Evolutionary conservation across 176 grass and related monocot species (phyloP), one percentile per base, ranked within the genome.

Genomic region (Otatea glauca): DNA sequence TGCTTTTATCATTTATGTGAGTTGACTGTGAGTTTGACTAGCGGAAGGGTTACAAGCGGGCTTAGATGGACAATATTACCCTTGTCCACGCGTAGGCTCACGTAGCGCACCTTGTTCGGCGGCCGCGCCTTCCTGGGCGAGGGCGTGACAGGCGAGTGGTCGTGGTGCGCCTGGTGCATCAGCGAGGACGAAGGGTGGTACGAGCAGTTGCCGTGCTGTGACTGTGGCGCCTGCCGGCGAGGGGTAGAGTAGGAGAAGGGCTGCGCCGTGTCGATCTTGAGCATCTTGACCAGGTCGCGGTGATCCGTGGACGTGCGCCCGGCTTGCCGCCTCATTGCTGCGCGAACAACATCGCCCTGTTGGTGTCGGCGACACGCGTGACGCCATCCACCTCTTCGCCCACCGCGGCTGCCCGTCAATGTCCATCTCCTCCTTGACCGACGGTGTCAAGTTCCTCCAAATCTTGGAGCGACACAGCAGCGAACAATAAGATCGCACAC

Each of bases 371-470:
- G 1, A 95, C 29, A 83, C 82, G 62, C 96, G 94, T 16, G 96
- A 98, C 32, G 96, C 91, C 54, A 93, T 95, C 89, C 87, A 98
- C 12, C 96, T 86, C 58, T 98, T 91, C 79, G 83, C 92, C 95
- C 91, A 95, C 66, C 91, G 84, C 15, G 87, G 89, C 62, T 92
- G 65, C 38, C 44, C 85, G 25, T 87, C 89, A 1, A 80, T 67
- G 8, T 97, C 87, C 70, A 78, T 84, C 66, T 98, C 96, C 70
- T 90, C 92, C 63, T 89, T 93, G 27, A 70, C 42, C 3, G 92
- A 81, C 32, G 94, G 18, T 11, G 84, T 59, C 24, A 89, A 80
- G 45, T 98, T 98, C 80, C 90, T 85, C 94, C 94, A 93, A 44
- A 96, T 91, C 94, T 95, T 65, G 38, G 23, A 20, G 8, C n/a